These are phyloP conservation scores for Exophiala sideris DNA, from an alignment of 2,329 filamentous ascomycete genomes.

Conservation along the genomic window DNA sequence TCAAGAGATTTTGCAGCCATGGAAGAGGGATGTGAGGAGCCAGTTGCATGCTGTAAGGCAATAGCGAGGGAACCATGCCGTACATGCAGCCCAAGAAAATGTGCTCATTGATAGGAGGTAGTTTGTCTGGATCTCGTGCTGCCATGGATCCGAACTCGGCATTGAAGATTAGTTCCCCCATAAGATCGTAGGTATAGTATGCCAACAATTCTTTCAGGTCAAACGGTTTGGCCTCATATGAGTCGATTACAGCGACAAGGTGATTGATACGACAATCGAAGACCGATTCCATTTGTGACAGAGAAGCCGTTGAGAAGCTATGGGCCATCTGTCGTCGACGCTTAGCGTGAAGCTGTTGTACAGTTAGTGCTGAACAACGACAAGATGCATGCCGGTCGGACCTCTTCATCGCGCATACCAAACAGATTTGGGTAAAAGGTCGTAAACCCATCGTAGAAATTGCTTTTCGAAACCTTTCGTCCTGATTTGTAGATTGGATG, in stretches of 20 bases:
- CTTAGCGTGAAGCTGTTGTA: constrained; percentile 10
- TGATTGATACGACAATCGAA: constrained; percentile 13
- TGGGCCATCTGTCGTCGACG: constrained; percentile 19
- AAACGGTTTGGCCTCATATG: constrained; percentile 5
- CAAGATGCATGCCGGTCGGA: neutral
- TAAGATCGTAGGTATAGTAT: constrained; percentile 33
- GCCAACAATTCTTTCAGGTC: constrained; percentile 13
- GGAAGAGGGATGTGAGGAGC: constrained; percentile 8
- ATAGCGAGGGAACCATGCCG: constrained; percentile 13
- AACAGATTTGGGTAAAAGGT: constrained; percentile 16
- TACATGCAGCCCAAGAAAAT: constrained; percentile 13
- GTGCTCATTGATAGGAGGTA: constrained; percentile 19
- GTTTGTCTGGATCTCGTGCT: constrained; percentile 6
- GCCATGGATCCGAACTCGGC: constrained; percentile 32
- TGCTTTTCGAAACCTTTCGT: constrained; percentile 9
- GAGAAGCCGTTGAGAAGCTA: constrained; percentile 15
- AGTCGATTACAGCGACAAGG: constrained; percentile 10
- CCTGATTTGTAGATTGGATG: constrained; percentile 45
- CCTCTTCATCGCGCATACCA: constrained; percentile 15
- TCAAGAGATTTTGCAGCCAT: constrained; percentile 13
- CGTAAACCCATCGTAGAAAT: constrained; percentile 16
- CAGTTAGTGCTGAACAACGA: neutral
- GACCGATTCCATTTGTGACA: constrained; percentile 16
- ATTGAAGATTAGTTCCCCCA: constrained; percentile 35
- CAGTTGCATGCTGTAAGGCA: constrained; percentile 10